Evolutionary conservation across 495 filamentous ascomycete genomes (phyloP).

Genomic region (Neurospora discreta): DNA sequence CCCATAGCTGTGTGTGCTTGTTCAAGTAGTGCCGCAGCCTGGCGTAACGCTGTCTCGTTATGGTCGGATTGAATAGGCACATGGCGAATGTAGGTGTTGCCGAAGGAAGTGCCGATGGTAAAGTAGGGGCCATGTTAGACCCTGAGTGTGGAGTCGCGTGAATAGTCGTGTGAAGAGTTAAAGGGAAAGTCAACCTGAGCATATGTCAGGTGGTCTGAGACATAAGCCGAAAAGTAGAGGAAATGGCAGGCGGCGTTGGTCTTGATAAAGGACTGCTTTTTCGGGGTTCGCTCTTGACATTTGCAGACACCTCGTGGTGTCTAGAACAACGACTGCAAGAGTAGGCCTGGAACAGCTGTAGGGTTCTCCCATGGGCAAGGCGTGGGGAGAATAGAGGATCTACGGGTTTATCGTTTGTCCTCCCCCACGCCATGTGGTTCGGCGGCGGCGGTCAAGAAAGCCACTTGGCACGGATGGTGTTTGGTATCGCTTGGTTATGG

Average conservation of each 20-base stretch:
- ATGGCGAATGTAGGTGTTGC: background rate
- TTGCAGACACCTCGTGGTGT: constrained; percentile 19
- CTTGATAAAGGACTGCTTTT: constrained; percentile 12
- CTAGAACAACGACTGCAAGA: constrained; percentile 19
- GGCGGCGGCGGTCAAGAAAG: background rate
- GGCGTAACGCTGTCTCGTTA: background rate
- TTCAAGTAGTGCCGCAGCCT: background rate
- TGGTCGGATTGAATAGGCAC: background rate
- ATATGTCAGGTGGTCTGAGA: constrained; percentile 23
- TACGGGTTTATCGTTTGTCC: constrained; percentile 22
- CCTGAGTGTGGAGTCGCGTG: background rate
- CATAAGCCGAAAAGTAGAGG: constrained; percentile 7
- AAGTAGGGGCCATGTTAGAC: constrained; percentile 2
- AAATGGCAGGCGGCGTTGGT: constrained; percentile 9
- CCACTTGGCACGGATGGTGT: background rate
- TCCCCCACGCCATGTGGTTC: constrained; percentile 15
- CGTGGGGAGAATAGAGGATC: background rate
- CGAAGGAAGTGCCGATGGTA: background rate
- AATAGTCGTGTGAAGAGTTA: background rate
- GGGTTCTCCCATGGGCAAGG: background rate
- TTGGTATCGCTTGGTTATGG: background rate
- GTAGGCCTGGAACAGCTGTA: background rate
- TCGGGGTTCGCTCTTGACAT: constrained; percentile 15
- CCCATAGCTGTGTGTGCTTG: background rate
- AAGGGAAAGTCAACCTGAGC: background rate